Percentiles rank a stretch among this genome's conserved stretches.
phyloP scores from a whole-genome alignment of 345 rosid species.

The Kernera saxatilis region DNA sequence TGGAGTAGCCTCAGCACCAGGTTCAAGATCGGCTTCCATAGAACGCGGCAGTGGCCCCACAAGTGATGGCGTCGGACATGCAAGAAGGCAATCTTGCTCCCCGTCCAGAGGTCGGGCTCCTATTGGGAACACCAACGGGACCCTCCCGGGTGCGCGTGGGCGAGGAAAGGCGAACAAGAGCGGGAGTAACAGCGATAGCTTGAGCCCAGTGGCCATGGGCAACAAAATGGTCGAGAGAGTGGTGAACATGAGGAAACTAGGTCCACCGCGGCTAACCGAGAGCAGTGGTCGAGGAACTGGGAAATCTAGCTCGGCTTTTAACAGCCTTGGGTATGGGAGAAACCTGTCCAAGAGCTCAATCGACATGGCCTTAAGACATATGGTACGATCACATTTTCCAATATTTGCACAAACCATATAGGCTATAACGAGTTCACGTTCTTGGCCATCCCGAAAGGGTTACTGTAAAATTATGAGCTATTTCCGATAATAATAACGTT shows the following conservation, averaged over 20 bases:
- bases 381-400: slow-evolving; percentile 40
- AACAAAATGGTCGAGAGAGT: slow-evolving; percentile 89
- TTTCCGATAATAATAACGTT: background rate
- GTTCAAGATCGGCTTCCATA: slow-evolving; percentile 31
- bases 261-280: slow-evolving; percentile 58
- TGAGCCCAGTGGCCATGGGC: slow-evolving; percentile 70
- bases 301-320: slow-evolving; percentile 39
- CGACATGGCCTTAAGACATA: slow-evolving; percentile 88
- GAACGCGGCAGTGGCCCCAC: slow-evolving; percentile 45
- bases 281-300: slow-evolving; percentile 12
- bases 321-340: slow-evolving; percentile 75
- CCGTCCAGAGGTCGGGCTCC: slow-evolving; percentile 54
- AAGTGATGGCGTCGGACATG: slow-evolving; percentile 26
- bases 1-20: slow-evolving; percentile 47
- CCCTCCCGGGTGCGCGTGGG: slow-evolving; percentile 37
- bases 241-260: slow-evolving; percentile 82
- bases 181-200: slow-evolving; percentile 38
- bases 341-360: slow-evolving; percentile 75
- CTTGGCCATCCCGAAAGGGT: no score
- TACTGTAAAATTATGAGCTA: no score
- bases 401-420: no score
- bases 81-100: slow-evolving; percentile 42
- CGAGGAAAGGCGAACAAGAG: slow-evolving; percentile 14
- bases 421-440: no score
- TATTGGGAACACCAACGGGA: slow-evolving; percentile 30